Evolutionary conservation across 805 yeast genomes (phyloP), one percentile per base, ranked within the genome.

Genomic region (Scheffersomyces spartinae): DNA sequence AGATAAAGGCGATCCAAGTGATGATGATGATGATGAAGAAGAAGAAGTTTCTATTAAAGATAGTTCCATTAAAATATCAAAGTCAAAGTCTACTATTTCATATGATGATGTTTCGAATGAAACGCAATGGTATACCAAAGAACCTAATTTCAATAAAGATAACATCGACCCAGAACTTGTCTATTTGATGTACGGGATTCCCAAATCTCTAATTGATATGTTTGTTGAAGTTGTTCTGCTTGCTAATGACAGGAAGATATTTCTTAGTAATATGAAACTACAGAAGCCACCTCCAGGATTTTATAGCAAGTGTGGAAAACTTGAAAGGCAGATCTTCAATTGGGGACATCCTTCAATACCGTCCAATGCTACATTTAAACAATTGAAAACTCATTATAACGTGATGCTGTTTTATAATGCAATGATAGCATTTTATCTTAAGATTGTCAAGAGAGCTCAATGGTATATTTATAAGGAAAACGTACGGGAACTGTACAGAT

Each of bases 281-380:
- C 41, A 41, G 15, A 54, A 57, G 14, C 52, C 59, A 17, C 56
- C 52, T 22, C 75, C 76, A 1, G 46, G 75, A 21, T 70, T 69
- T 35, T 71, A 68, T 39, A 74, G 75, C 4, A 54, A 57, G 27
- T 69, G 75, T 35, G 68, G 74, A 26, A 74, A 69, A 26, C 38
- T 63, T 3, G 74, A 69, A 32, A 74, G 69, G 28, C 61, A 55
- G 18, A 41, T 71, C 12, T 30, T 59, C 23, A 52, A 45, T 25
- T 71, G 75, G 75, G 50, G 46, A 23, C 39, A 57, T 10, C 60
- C 55, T 12, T 67, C 73, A 74, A 42, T 45, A 19, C 39, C 68
- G 10, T 51, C 55, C 35, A 31, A 41, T 7, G 38, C 30, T 2
- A 15, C 14, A 4, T 39, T 40, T 18, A 30, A 38, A n/a, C n/a